A percentile compares a stretch with the other conserved stretches of the same genome.
Conservation (phyloP, 164 flowering plant genomes). For the Berberis thunbergii region DNA sequence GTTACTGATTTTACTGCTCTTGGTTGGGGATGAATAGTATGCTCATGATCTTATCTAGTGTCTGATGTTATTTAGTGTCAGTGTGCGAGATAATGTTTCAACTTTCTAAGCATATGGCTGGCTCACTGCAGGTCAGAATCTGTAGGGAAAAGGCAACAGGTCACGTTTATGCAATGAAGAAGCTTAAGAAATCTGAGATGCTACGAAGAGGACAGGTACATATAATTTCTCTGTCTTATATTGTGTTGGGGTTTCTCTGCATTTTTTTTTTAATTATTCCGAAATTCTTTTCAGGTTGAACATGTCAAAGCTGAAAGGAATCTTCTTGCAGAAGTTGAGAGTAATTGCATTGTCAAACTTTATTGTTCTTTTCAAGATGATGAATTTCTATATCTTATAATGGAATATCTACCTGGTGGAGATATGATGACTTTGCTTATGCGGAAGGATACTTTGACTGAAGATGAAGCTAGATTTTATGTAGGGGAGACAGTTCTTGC, state of each 20-base stretch:
- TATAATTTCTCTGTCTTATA: neutral
- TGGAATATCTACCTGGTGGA: constrained; percentile 99
- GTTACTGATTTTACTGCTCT: too few relatives aligned
- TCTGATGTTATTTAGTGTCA: too few relatives aligned
- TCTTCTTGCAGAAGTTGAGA: constrained; percentile 92
- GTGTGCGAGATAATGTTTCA: neutral
- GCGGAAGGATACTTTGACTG: constrained; percentile 91
- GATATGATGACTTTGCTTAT: constrained; percentile 98
- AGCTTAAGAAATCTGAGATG: constrained; percentile 96
- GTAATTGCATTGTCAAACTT: constrained; percentile 95
- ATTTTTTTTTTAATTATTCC: constrained; percentile 4
- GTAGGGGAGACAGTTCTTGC: constrained; percentile 92
- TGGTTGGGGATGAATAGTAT: too few relatives aligned
- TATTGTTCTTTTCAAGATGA: constrained; percentile 98
- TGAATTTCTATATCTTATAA: constrained; percentile 79
- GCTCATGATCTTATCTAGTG: too few relatives aligned
- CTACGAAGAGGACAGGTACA: constrained; percentile 93
- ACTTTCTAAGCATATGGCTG: neutral
- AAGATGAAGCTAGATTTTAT: constrained; percentile 92
- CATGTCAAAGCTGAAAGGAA: constrained; percentile 99
- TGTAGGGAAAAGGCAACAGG: constrained; percentile 78
- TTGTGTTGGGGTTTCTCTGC: neutral
- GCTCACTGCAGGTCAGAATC: constrained; percentile 59
- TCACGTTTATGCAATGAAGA: constrained; percentile 96
- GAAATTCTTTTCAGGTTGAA: constrained; percentile 51